These are phyloP conservation scores for Candida labiduridarum DNA, from an alignment of 1,139 yeast genomes.

Conservation along the genomic window DNA sequence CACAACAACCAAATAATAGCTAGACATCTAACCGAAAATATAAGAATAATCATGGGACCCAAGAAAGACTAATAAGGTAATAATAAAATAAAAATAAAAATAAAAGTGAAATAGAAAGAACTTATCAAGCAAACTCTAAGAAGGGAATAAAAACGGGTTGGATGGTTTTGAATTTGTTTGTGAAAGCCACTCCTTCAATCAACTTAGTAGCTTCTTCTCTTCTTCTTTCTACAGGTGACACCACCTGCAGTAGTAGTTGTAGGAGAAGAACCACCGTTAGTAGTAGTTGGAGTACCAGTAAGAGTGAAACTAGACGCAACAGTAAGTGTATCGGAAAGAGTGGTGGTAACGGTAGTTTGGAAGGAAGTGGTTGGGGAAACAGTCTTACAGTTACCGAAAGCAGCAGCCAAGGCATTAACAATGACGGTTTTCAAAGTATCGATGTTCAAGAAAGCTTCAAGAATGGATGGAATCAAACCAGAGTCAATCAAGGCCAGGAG, in stretches of 20 bases:
- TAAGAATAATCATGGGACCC: background rate
- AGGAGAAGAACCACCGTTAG: conserved; percentile 29
- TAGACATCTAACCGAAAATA: conserved; percentile 3
- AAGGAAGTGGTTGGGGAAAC: conserved; percentile 26
- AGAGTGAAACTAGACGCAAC: conserved; percentile 7
- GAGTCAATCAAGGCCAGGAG: conserved; percentile 36
- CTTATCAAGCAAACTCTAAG: background rate
- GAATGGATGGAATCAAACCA: conserved; percentile 41
- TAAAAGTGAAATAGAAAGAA: background rate
- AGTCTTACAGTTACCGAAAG: conserved; percentile 43
- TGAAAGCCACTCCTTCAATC: background rate
- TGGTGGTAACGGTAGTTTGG: conserved; percentile 19
- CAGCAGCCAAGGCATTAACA: conserved; percentile 50
- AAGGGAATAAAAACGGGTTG: background rate
- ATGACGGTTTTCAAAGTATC: conserved; percentile 43
- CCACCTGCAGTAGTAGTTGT: conserved; percentile 41
- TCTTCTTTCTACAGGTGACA: conserved; percentile 21
- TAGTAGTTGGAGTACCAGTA: conserved; percentile 32
- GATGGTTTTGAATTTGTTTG: background rate
- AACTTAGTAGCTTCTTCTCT: conserved; percentile 13
- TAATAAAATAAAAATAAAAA: background rate
- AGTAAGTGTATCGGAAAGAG: conserved; percentile 15
- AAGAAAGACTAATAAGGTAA: background rate
- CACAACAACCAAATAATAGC: background rate
- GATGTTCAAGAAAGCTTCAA: conserved; percentile 44